Evolutionary conservation across 306 rosid species (phyloP).

Genomic region (Cucumis melo): DNA sequence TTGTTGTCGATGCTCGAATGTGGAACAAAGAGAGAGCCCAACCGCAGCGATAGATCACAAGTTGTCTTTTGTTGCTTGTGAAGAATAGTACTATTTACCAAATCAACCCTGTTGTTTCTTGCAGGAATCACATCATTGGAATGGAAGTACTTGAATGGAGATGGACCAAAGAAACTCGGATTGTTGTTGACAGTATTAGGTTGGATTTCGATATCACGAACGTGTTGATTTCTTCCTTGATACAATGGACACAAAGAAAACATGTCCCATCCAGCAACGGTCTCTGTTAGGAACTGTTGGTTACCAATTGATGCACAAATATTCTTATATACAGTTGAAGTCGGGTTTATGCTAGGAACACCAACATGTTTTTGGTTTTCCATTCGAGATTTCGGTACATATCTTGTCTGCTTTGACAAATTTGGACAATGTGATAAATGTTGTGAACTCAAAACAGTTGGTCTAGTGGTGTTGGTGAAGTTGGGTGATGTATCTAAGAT

Average conservation of each 20-base stretch:
- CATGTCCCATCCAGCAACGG: conserved; percentile 10
- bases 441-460: conserved; percentile 1
- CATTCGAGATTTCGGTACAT: neutral
- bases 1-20: conserved; percentile 5
- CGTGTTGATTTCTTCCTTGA: conserved; percentile 19
- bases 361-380: neutral
- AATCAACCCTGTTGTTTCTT: neutral
- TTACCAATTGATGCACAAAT: neutral
- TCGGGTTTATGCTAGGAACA: neutral
- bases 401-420: neutral
- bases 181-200: conserved; percentile 11
- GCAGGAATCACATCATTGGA: conserved; percentile 9
- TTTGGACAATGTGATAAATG: neutral
- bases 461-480: conserved; percentile 5
- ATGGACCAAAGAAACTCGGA: conserved; percentile 12
- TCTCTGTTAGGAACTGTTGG: conserved; percentile 11
- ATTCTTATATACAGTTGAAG: neutral
- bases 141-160: conserved; percentile 6
- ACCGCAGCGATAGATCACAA: conserved; percentile 58
- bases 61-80: conserved; percentile 9
- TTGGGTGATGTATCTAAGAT: neutral
- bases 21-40: conserved; percentile 29
- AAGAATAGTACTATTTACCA: neutral
- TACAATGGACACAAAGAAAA: conserved; percentile 36
- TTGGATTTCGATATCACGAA: conserved; percentile 1